Conservation (phyloP, 2,329 filamentous ascomycete species). For the Cladosporium sp. region DNA sequence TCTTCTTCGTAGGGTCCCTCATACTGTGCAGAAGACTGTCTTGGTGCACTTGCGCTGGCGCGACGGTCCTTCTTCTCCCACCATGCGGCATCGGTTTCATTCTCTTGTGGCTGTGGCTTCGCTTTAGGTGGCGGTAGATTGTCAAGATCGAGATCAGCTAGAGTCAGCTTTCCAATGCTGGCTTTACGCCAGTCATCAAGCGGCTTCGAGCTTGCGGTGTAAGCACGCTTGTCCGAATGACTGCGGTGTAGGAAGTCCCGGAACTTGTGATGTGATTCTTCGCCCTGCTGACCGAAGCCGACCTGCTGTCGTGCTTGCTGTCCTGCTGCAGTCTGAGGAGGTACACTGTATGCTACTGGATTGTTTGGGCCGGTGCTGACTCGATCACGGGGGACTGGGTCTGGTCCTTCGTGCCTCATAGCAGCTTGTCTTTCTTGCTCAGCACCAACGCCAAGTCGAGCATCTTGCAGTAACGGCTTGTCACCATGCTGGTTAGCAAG, state of each 20-base stretch:
- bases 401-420: conserved; percentile 32
- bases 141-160: conserved; percentile 42
- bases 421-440: conserved; percentile 27
- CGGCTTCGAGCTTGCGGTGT: conserved; percentile 52
- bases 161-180: conserved; percentile 35
- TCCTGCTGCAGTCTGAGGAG: conserved; percentile 34
- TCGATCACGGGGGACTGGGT: conserved; percentile 30
- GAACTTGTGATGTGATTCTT: conserved; percentile 31
- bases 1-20: conserved; percentile 64
- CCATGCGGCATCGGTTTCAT: conserved; percentile 53
- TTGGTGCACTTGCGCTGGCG: conserved; percentile 18
- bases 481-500: neutral
- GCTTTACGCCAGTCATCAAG: conserved; percentile 54
- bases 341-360: conserved; percentile 30
- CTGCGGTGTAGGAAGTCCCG: conserved; percentile 39
- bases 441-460: conserved; percentile 34
- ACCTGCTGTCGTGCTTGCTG: conserved; percentile 37
- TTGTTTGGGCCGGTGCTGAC: conserved; percentile 23
- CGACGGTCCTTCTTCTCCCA: conserved; percentile 57
- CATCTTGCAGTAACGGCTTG: conserved; percentile 31
- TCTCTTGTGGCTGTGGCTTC: conserved; percentile 3
- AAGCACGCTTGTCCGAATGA: conserved; percentile 33
- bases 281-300: conserved; percentile 32
- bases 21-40: conserved; percentile 38
- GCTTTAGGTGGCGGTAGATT: conserved; percentile 5